phyloP scores from a whole-genome alignment of 2,329 filamentous ascomycete species.

The Aspergillus sojae region DNA sequence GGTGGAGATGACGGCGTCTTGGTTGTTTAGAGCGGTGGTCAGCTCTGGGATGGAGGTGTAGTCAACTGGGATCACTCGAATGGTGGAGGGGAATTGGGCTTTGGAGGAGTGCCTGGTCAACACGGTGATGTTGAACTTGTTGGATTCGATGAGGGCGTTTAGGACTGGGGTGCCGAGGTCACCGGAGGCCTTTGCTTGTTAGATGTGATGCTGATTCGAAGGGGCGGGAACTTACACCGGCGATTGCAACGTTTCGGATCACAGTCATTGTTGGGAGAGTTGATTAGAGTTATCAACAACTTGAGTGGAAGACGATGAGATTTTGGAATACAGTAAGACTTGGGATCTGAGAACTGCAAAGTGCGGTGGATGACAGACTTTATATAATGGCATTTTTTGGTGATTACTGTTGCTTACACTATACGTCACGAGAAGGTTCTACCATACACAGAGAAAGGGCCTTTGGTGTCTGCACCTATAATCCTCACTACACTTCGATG shows the following conservation, averaged over 20 bases:
- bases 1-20: constrained; percentile 4
- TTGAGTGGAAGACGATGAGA: neutral
- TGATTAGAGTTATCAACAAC: neutral
- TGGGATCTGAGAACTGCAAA: neutral
- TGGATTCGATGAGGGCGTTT: neutral
- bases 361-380: neutral
- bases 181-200: constrained; percentile 6
- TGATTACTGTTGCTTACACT: neutral
- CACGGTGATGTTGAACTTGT: constrained; percentile 1
- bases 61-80: neutral
- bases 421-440: neutral
- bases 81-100: neutral
- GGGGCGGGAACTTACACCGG: neutral
- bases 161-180: neutral
- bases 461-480: neutral
- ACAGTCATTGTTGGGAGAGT: neutral
- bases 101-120: neutral
- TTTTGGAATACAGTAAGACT: neutral
- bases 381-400: neutral
- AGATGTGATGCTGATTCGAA: neutral
- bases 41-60: neutral
- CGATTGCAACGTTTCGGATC: constrained; percentile 1
- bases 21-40: neutral
- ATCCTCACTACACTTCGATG: neutral
- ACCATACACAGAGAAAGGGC: neutral